Evolutionary conservation across 176 grass and related monocot species (phyloP), one percentile per base, ranked within the genome.

Genomic region (Oryza coarctata): DNA sequence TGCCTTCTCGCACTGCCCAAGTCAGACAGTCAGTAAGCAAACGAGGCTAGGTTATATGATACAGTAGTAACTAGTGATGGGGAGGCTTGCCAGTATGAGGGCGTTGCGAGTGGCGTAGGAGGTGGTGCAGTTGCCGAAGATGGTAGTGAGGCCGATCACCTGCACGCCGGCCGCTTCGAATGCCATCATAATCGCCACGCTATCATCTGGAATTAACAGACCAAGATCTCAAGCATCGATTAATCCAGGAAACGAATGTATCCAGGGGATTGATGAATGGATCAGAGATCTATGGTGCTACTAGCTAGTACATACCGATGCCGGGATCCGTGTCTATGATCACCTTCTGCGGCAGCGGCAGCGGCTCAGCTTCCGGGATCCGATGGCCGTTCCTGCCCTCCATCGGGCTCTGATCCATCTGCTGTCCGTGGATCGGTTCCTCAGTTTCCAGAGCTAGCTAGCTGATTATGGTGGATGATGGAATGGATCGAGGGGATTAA

Each of bases 41-140:
- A n/a, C n/a, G n/a, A n/a, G n/a, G n/a, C n/a, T n/a, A n/a, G n/a
- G n/a, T n/a, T n/a, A n/a, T n/a, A n/a, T n/a, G n/a, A n/a, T n/a
- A n/a, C n/a, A n/a, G n/a, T n/a, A n/a, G n/a, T n/a, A n/a, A n/a
- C n/a, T n/a, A n/a, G n/a, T n/a, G n/a, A n/a, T n/a, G n/a, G n/a
- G n/a, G n/a, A n/a, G 32, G 32, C 80, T 50, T 91, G 88, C 95
- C 92, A 98, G 87, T 12, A 94, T 68, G 79, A 98, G 81, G 64
- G 95, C 92, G 28, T 98, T 98, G 79, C 81, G 88, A 41, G 92
- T 94, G 14, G 95, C 92, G 47, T 83, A 65, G 9, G 80, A 69
- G 11, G 92, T 93, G 3, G 77, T 89, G 73, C 90, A 89, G 73
- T 98, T 98, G 57, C 95, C 95, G 80, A 94, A 98, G 74, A 94